Percentiles rank a stretch among this genome's conserved stretches.
Conservation (phyloP, 1,284 basidiomycete species). For the Sporisorium graminicola region DNA sequence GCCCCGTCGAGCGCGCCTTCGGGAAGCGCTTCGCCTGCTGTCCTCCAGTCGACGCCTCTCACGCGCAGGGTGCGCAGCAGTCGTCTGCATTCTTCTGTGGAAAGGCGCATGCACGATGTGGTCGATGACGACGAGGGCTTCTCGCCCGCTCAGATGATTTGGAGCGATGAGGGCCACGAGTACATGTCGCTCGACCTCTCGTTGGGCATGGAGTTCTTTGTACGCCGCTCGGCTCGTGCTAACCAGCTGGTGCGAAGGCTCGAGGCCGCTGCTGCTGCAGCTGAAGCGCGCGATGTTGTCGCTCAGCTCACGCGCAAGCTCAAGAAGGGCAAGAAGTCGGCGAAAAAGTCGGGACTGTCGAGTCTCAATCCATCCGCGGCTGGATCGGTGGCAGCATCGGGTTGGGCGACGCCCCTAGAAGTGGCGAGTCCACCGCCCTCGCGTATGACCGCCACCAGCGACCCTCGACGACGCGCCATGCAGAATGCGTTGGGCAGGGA, state of each 20-base stretch:
- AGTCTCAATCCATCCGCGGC: conserved; percentile 45
- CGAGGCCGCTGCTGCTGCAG: conserved; percentile 55
- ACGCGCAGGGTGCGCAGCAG: conserved; percentile 38
- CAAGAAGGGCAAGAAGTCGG: conserved; percentile 46
- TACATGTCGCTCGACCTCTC: conserved; percentile 59
- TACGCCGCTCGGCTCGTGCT: conserved; percentile 56
- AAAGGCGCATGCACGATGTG: conserved; percentile 47
- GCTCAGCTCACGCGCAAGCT: conserved; percentile 40
- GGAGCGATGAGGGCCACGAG: conserved; percentile 61
- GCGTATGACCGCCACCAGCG: conserved; percentile 38
- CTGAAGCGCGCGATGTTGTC: conserved; percentile 47
- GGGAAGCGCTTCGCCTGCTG: conserved; percentile 36
- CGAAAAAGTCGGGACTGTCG: conserved; percentile 30
- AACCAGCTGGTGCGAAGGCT: conserved; percentile 61
- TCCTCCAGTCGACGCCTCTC: conserved; percentile 50
- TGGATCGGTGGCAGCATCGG: conserved; percentile 35
- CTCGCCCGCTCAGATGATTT: conserved; percentile 52
- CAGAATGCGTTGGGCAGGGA: conserved; percentile 43
- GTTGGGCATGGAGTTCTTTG: conserved; percentile 65
- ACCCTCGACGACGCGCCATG: conserved; percentile 47
- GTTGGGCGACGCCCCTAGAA: conserved; percentile 44
- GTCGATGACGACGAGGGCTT: conserved; percentile 39
- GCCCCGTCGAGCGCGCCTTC: conserved; percentile 39
- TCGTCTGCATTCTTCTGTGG: conserved; percentile 44
- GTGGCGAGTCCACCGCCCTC: conserved; percentile 48